Conservation (phyloP, 179 eudicot genomes). For the Heliamphora pulchella region DNA sequence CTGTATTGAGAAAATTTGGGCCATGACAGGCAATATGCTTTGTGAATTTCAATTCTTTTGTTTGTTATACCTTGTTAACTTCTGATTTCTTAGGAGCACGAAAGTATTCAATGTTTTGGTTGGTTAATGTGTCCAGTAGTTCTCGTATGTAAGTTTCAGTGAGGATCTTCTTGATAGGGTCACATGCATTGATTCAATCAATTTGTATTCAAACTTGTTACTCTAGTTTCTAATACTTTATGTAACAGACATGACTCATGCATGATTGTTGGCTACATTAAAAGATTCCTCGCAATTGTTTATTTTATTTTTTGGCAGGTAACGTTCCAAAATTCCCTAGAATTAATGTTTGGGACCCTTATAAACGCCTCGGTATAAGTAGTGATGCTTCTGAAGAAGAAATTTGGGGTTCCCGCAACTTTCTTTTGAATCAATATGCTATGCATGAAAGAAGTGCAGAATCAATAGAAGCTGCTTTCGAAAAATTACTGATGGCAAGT, state of each 20-base stretch:
- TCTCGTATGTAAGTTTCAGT: neutral
- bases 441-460: constrained; percentile 81
- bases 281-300: neutral
- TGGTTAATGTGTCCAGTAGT: neutral
- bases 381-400: constrained; percentile 90
- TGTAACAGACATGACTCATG: neutral
- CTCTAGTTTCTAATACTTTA: constrained; percentile 1
- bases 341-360: constrained; percentile 79
- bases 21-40: neutral
- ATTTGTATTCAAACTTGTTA: neutral
- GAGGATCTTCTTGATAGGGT: neutral
- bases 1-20: too few relatives aligned
- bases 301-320: constrained; percentile 30
- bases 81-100: constrained; percentile 6
- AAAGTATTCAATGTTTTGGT: neutral
- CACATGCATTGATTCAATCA: neutral
- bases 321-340: constrained; percentile 56
- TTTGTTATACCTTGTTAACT: neutral
- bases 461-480: constrained; percentile 89
- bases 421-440: constrained; percentile 70
- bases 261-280: neutral
- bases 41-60: neutral
- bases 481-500: constrained; percentile 80
- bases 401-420: constrained; percentile 87
- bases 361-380: constrained; percentile 84